Evolutionary conservation across 768 basidiomycete species (phyloP).

Genomic region (Lactarius indigo): DNA sequence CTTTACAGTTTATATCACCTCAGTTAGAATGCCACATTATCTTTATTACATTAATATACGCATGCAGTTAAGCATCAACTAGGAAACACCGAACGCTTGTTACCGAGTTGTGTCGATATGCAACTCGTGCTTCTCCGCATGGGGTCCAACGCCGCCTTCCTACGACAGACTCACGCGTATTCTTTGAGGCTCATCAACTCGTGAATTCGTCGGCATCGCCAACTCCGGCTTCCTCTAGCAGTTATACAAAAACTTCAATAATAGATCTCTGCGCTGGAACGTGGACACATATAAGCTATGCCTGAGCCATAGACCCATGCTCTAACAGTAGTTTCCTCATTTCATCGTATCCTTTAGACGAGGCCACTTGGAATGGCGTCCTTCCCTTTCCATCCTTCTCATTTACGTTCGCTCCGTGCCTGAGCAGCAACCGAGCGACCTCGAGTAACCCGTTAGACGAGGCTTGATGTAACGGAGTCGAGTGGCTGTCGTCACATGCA

Average conservation of each 20-base stretch:
- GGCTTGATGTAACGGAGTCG: neutral
- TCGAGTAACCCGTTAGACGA: neutral
- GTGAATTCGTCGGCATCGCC: too few species aligned
- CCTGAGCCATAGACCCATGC: neutral
- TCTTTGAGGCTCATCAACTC: neutral
- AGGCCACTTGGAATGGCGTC: neutral
- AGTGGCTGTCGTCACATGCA: too few species aligned
- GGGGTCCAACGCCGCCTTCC: too few species aligned
- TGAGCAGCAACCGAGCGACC: neutral
- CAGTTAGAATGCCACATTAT: too few species aligned
- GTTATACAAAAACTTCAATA: neutral
- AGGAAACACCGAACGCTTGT: too few species aligned
- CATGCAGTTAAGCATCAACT: too few species aligned
- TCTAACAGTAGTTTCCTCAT: neutral
- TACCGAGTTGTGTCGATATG: too few species aligned
- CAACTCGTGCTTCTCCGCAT: too few species aligned
- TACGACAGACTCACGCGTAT: too few species aligned
- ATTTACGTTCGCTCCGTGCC: neutral
- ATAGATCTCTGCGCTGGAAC: neutral
- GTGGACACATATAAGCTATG: neutral
- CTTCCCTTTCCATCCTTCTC: neutral
- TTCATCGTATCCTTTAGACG: neutral
- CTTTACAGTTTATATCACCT: too few species aligned
- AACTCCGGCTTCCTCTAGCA: too few species aligned
- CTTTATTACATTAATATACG: too few species aligned